Base-by-base conservation (phyloP, 78 protist species). In the Dictyostelium discoideum region DNA sequence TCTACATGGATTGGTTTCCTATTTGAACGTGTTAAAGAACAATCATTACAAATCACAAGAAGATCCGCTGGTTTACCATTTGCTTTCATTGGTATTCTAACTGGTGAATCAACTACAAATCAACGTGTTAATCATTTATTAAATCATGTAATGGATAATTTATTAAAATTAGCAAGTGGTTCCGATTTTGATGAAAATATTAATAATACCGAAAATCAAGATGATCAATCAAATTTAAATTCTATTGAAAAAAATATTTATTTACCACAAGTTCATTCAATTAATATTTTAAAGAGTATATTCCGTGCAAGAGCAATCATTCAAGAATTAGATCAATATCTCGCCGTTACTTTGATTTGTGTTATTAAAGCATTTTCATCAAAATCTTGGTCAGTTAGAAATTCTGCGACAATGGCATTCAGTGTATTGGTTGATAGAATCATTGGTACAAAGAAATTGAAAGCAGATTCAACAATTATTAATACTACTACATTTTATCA, bases 351-450 rank as follows among this genome's bases (percentile, higher is more conserved):
- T 24, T 44, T 93, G 13, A 84, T 93, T 24, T 37, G 84, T 20
- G 83, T 86, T 0, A 79, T 93, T 14, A 50, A 86, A 40, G 96
- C 94, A 20, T 93, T 85, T 39, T 93, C 96, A 7, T 84, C 93
- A 3, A 76, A 65, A 57, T 93, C 89, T 2, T 93, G 96, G 96
- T 82, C 93, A 16, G 96, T 93, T 39, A 67, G 96, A 65, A 93
- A 93, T n/a, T 85, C 96, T n/a, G 92, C 94, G 14, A 93, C 94
- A 2, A 93, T 93, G 96, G 93, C 93, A 16, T 93, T 93, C 24
- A 87, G 94, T 67, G 83, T 86, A 16, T 44, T 93, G 57, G 96
- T 93, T 8, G 96, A 93, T 40, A 82, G 87, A 86, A 29, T 87
- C 13, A 79, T 93, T 37, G 96, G 92, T 16, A 84, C 78, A 10